Base-by-base conservation (phyloP, 2,329 filamentous ascomycete species). In the Penicillium hordei region DNA sequence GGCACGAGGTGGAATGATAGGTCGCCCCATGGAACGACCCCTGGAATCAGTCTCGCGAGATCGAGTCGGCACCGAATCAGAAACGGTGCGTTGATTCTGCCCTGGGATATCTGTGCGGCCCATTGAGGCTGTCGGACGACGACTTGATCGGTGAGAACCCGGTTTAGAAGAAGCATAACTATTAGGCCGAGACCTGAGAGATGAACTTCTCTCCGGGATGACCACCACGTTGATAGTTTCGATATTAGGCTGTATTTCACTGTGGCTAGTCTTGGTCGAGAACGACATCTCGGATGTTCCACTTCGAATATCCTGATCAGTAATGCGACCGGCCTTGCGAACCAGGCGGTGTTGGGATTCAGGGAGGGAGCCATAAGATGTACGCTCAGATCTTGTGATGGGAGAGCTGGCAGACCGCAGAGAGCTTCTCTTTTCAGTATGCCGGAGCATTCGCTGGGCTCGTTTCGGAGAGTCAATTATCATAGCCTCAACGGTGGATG, bases 401-500 rank as follows among this genome's bases (percentile, higher is more conserved):
- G 80, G 77, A 12, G 77, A 79, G 59, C 77, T 77, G 46, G 76
- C 78, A 50, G 77, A 78, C 21, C 80, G 78, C 36, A 84, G 71
- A 3, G 82, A 82, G 55, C 77, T 69, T 58, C 81, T 81, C 69
- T 81, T 84, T 45, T 78, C 80, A 6, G 79, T 79, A 65, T 85
- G 83, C 50, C 83, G 80, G 50, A 86, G 70, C 1, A 76, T 79
- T 40, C 72, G 74, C 52, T 70, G 75, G 38, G 76, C 72, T 59
- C 75, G 77, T 39, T 76, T 79, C 4, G 80, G 78, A 17, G 77
- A 77, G 19, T 82, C 76, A 44, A 85, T 77, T 31, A 86, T 82
- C 66, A 83, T 76, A 13, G 81, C 83, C 71, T 84, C 82, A 17
- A 85, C 75, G 0, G 82, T 83, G 6, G 83, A 85, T 12, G 78